Evolutionary conservation across 257 asterid genomes (phyloP), one percentile per base, ranked within the genome.

Genomic region (Lavandula angustifolia): DNA sequence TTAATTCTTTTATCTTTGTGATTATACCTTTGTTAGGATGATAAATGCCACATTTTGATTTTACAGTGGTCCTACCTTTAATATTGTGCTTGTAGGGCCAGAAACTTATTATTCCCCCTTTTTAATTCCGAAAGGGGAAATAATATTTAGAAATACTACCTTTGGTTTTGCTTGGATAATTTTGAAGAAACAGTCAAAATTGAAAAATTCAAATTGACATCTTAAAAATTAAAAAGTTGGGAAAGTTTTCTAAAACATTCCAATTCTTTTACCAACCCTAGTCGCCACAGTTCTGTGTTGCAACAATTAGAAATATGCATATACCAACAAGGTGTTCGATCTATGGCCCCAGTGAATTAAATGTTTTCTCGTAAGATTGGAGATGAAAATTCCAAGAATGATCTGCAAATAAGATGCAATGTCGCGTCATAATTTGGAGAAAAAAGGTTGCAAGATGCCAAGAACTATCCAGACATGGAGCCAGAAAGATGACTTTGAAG

Each of bases 281-380:
- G 52, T 58, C 18, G 61, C 66, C 76, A 53, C 54, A 59, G 61
- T 61, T 66, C 38, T 49, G 79, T 38, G 43, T n/a, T n/a, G 56
- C 60, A 40, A 62, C 66, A 46, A 54, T 59, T 58, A 12, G 17
- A 37, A 42, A 58, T 34, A 49, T 27, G 67, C 54, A 62, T 71
- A 62, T 62, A 70, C 81, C 71, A 67, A 73, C 77, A 67, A 66
- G 68, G 46, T 71, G 80, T 67, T 78, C 49, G 72, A 73, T 71
- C 62, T 47, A 82, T 79, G 32, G 64, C 78, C 89, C 72, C 77
- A 78, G 72, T 77, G 66, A 77, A 79, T 73, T 76, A 73, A 76
- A 75, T 54, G 80, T 58, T 71, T 80, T 78, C 83, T 66, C 78
- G 3, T 22, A 22, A 22, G 27, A 22, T 22, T 22, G 2, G 27